These are phyloP conservation scores for Diplodia corticola DNA, from an alignment of 2,329 filamentous ascomycete genomes.

Conservation along the genomic window DNA sequence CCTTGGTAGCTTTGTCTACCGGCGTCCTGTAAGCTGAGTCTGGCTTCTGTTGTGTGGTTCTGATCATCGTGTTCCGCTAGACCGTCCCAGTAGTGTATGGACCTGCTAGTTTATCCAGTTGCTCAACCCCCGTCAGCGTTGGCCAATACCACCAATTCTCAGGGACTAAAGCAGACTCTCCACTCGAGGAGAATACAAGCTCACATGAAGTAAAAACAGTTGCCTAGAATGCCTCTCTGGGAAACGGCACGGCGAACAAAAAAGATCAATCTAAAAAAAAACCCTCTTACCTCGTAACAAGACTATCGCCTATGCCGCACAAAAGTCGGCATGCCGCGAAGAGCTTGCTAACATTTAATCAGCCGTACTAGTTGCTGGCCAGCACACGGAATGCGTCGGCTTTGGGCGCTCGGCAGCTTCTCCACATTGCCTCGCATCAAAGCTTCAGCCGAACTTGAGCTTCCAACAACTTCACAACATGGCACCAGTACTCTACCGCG, in stretches of 20 bases:
- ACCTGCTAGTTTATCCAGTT: not conserved
- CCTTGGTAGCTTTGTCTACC: not conserved
- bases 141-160: not conserved
- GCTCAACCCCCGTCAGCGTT: not conserved
- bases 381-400: slow-evolving; percentile 1
- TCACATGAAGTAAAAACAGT: not conserved
- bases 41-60: not conserved
- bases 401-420: slow-evolving; percentile 4
- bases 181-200: not conserved
- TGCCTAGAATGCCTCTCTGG: not conserved
- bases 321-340: not conserved
- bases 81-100: not conserved
- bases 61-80: not conserved
- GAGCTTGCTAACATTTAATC: not conserved
- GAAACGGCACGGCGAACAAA: not conserved
- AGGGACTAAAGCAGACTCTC: not conserved
- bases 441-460: slow-evolving; percentile 16
- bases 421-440: not conserved
- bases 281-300: too few relatives aligned
- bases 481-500: slow-evolving; percentile 11
- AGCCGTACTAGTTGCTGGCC: not conserved
- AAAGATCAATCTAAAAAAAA: not conserved
- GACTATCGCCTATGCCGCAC: not conserved
- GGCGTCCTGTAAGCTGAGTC: not conserved
- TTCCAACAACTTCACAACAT: slow-evolving; percentile 10